These are phyloP conservation scores for Pseudocohnilembus persalinus DNA, from an alignment of 169 alveolate genomes.

Conservation along the genomic window DNA sequence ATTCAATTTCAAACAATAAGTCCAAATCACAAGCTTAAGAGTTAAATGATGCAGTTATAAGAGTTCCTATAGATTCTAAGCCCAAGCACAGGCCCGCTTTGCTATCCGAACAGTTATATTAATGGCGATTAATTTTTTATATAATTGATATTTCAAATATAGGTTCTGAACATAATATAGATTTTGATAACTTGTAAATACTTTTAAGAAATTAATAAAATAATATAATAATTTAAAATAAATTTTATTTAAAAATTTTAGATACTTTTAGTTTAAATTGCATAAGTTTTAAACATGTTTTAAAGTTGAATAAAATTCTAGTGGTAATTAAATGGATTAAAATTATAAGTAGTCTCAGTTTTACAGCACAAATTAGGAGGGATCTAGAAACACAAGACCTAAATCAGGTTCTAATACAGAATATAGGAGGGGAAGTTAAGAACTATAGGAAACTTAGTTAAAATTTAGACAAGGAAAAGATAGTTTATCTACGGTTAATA, in stretches of 20 bases:
- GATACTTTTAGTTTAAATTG: constrained; percentile 22
- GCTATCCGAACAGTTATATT: constrained; percentile 38
- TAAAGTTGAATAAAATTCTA: constrained; percentile 9
- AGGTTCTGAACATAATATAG: constrained; percentile 39
- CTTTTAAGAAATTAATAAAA: constrained; percentile 16
- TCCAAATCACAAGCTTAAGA: background rate
- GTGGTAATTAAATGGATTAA: constrained; percentile 3
- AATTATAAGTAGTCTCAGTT: too few relatives aligned
- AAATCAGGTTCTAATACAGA: too few relatives aligned
- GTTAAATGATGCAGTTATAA: constrained; percentile 46
- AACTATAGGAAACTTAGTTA: constrained; percentile 9
- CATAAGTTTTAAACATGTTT: constrained; percentile 35
- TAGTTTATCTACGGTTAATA: constrained; percentile 8
- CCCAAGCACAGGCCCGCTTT: constrained; percentile 54
- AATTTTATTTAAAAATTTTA: too few relatives aligned
- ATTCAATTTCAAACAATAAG: background rate
- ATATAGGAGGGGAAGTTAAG: constrained; percentile 5
- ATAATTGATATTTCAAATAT: constrained; percentile 43
- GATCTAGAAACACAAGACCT: too few relatives aligned
- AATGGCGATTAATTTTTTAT: constrained; percentile 68
- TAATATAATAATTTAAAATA: too few relatives aligned
- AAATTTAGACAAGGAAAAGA: background rate
- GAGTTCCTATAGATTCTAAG: constrained; percentile 50
- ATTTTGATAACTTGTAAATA: constrained; percentile 27
- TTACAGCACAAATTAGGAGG: too few relatives aligned